Evolutionary conservation across 805 yeast species (phyloP), one percentile per base, ranked within the genome.

Genomic region (Myxozyma melibiosi): DNA sequence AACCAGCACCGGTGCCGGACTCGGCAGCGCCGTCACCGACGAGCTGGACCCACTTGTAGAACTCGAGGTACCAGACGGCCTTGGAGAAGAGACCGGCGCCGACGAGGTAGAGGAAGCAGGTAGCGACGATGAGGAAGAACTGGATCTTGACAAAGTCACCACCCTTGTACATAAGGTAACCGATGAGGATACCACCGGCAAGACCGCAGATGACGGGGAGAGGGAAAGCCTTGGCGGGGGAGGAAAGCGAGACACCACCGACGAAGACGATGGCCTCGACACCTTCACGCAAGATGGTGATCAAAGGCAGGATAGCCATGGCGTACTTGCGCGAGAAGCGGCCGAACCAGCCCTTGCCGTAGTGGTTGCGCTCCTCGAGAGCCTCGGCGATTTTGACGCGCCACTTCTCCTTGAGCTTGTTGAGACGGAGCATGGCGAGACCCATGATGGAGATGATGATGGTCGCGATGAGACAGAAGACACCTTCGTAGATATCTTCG

Each of bases 401-500:
- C 99, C 99, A 92, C 77, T 92, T 92, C 66, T 84, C 92, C 76
- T 90, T 90, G 96, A 91, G 89, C 78, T 91, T 90, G 78, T 91
- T 91, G 73, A 92, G 80, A 75, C 98, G 84, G 70, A 92, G 80
- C 96, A 92, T 88, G 55, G 97, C 96, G 68, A 92, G 81, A 72
- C 99, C 98, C 97, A 92, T 91, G 66, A 86, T 67, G 14, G 96
- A 82, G 70, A 92, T 92, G 82, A 92, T 82, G 41, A 88, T 76
- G 0, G 96, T 83, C 2, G 98, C 99, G 72, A 92, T 84, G 64
- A 92, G 76, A 74, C 94, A 88, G 72, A 92, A 90, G 55, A 89
- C 79, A 77, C 97, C 98, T 80, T 92, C 99, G 97, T 97, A 92
- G 55, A 92, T 73, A 72, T 92, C 97, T 73, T 92, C 99, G n/a